phyloP scores from a whole-genome alignment of 2,329 filamentous ascomycete species.

The Aspergillus sp. region DNA sequence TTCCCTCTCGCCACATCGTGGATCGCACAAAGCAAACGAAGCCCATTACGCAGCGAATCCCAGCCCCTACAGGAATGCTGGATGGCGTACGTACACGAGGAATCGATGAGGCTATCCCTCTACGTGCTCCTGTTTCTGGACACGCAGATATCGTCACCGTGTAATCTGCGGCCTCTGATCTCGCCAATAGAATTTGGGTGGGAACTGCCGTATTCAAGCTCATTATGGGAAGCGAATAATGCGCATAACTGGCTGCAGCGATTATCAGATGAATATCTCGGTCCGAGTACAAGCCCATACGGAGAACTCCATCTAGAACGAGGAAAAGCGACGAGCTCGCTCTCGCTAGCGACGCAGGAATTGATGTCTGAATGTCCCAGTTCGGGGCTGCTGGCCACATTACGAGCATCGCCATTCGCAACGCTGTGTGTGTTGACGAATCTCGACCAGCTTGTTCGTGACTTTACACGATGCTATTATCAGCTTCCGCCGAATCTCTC shows the following conservation, averaged over 20 bases:
- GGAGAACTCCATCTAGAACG: background rate
- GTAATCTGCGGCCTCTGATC: slow-evolving; percentile 24
- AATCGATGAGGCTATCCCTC: background rate
- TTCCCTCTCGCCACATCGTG: background rate
- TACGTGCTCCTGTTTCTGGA: slow-evolving; percentile 5
- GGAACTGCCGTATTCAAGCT: slow-evolving; percentile 25
- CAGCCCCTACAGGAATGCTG: background rate
- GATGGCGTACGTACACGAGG: background rate
- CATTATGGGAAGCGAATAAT: slow-evolving; percentile 26
- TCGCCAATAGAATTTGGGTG: slow-evolving; percentile 30
- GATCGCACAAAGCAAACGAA: background rate
- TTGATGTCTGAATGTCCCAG: slow-evolving; percentile 25
- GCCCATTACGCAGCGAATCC: background rate
- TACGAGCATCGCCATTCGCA: slow-evolving; percentile 22
- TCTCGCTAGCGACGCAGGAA: slow-evolving; percentile 26
- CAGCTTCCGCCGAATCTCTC: slow-evolving; percentile 26
- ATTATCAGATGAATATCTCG: background rate
- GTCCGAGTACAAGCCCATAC: no score
- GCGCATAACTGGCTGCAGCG: slow-evolving; percentile 20
- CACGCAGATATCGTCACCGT: slow-evolving; percentile 24
- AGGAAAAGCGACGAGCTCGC: slow-evolving; percentile 18
- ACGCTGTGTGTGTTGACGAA: slow-evolving; percentile 24
- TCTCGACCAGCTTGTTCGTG: slow-evolving; percentile 22
- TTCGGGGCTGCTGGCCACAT: slow-evolving; percentile 14
- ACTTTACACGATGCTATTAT: slow-evolving; percentile 32